Base-by-base conservation (phyloP, 208 protist genomes). In the Trypanosoma conorhini region DNA sequence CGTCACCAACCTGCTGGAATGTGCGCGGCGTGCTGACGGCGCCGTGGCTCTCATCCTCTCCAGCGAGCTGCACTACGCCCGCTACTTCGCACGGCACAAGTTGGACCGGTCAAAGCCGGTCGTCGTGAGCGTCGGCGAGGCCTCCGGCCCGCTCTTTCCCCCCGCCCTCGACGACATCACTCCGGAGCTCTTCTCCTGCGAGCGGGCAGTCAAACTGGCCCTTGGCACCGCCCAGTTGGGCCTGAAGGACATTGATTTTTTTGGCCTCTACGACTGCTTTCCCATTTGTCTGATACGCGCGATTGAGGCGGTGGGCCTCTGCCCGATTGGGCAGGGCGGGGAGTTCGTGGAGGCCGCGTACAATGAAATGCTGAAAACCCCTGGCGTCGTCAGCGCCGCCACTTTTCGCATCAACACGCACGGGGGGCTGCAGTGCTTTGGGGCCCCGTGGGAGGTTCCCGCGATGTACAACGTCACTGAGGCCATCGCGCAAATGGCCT, bases 201-300 rank as follows among this genome's bases (percentile, higher is more conserved):
- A 82, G 30, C 78, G 79, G 17, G 84, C 87, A 7, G 74, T 80
- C 44, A 48, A 70, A 4, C 35, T 83, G 0, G 88, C 85, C n/a
- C 88, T 88, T 66, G 70, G 76, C 22, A 74, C 67, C 26, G 79
- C 88, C 5, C 78, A 86, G 40, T 62, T 93, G 15, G 70, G 63
- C 17, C 62, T 76, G 9, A 57, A 54, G 9, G 85, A 93, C 68
- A 89, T 93, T 60, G 73, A 82, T 33, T 93, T 91, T 68, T 93
- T 93, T 74, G 88, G 88, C 38, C 70, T 91, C 17, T 93, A 93
- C 52, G 88, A 93, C 70, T 93, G 88, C 74, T 91, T 93, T 68
- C 88, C 88, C 2, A 93, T 93, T 35, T 93, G 88, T 65, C 70
- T 93, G 22, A 87, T 91, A 50, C 85, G 85, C 28, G 85, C 88